These are phyloP conservation scores for Trametes cingulata DNA, from an alignment of 768 basidiomycete species.

Conservation along the genomic window DNA sequence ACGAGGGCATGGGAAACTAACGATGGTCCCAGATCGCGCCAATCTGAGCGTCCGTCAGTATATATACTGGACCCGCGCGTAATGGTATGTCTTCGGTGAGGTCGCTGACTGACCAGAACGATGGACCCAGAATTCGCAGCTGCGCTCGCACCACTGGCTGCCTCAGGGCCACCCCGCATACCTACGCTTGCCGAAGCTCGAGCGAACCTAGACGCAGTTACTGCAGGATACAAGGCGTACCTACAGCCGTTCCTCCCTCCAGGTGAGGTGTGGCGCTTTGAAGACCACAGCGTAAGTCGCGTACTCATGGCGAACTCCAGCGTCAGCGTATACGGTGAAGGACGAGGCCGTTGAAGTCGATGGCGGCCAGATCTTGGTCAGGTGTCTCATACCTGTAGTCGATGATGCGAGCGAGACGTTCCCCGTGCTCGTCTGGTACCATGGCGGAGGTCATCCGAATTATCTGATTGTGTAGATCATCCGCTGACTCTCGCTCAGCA, in stretches of 20 bases:
- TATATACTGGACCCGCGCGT: too few relatives aligned
- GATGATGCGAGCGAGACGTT: not conserved
- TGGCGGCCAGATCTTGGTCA: constrained; percentile 5
- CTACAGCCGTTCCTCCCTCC: not conserved
- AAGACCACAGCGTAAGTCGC: not conserved
- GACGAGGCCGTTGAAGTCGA: constrained; percentile 1
- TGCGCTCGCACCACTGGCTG: too few relatives aligned
- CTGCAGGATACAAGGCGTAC: not conserved
- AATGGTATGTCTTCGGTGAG: too few relatives aligned
- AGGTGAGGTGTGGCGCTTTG: not conserved
- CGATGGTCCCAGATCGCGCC: too few relatives aligned
- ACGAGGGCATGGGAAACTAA: too few relatives aligned
- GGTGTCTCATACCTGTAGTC: not conserved
- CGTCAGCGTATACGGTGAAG: not conserved
- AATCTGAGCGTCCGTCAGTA: too few relatives aligned
- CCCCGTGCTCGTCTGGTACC: constrained; percentile 13
- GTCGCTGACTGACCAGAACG: too few relatives aligned
- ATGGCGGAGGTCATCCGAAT: constrained; percentile 17
- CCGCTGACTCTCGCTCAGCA: not conserved
- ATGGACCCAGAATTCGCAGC: too few relatives aligned
- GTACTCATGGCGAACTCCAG: not conserved
- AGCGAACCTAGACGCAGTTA: too few relatives aligned
- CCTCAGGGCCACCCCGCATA: too few relatives aligned
- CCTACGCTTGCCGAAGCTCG: too few relatives aligned
- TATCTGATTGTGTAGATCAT: not conserved